Evolutionary conservation across 805 yeast species (phyloP).

Genomic region (Limtongozyma cylindracea): DNA sequence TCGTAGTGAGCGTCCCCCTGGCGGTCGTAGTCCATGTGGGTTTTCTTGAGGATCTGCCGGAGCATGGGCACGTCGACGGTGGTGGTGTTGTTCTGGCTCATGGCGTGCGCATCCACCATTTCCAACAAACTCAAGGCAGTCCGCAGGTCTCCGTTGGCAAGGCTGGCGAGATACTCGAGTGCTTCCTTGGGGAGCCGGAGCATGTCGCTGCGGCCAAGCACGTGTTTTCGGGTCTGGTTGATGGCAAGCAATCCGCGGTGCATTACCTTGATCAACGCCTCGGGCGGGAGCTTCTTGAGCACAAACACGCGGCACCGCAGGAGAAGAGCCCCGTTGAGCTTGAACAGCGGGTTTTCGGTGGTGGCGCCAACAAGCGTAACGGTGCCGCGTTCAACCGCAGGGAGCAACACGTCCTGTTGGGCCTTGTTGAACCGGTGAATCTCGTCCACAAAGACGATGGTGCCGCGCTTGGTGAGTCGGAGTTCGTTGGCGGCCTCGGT

Average conservation of each 20-base stretch:
- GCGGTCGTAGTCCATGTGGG: slow-evolving; percentile 44
- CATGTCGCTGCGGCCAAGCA: slow-evolving; percentile 20
- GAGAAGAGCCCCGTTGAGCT: slow-evolving; percentile 14
- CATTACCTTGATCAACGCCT: slow-evolving; percentile 10
- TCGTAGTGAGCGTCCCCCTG: slow-evolving; percentile 89
- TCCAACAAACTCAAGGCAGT: slow-evolving; percentile 64
- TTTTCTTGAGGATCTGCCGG: slow-evolving; percentile 15
- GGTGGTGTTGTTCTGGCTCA: slow-evolving; percentile 2
- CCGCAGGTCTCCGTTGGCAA: slow-evolving; percentile 79
- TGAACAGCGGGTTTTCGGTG: slow-evolving; percentile 39
- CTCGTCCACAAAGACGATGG: slow-evolving; percentile 18
- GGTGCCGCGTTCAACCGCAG: slow-evolving; percentile 14
- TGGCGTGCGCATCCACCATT: slow-evolving; percentile 28
- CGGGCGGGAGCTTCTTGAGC: slow-evolving; percentile 12
- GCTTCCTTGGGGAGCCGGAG: slow-evolving; percentile 29
- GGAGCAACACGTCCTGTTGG: slow-evolving; percentile 14
- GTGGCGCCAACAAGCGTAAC: slow-evolving; percentile 17
- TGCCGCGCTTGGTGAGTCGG: slow-evolving; percentile 8
- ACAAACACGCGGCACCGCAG: slow-evolving; percentile 18
- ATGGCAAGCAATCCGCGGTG: slow-evolving; percentile 14
- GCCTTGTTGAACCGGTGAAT: slow-evolving; percentile 17
- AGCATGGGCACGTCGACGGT: slow-evolving; percentile 11
- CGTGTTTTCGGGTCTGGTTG: slow-evolving; percentile 30
- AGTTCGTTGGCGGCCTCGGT: slow-evolving; percentile 11
- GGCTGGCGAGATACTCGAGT: slow-evolving; percentile 37